phyloP scores from a whole-genome alignment of 306 rosid species.

The Heteromeles arbutifolia region DNA sequence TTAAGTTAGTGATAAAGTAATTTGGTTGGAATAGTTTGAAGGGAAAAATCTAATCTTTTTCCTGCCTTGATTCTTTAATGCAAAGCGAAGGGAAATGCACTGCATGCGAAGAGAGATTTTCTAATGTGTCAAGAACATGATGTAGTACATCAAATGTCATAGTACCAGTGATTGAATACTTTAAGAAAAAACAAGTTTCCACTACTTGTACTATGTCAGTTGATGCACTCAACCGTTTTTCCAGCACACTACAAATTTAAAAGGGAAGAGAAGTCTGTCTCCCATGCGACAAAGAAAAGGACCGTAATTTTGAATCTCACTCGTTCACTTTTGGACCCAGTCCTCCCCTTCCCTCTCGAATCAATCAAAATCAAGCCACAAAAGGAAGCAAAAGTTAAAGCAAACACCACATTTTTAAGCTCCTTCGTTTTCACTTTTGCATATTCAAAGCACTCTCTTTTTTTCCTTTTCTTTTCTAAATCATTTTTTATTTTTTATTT shows the following conservation, averaged over 20 bases:
- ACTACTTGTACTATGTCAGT: no score
- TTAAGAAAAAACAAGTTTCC: no score
- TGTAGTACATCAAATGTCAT: no score
- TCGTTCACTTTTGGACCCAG: slow-evolving; percentile 66
- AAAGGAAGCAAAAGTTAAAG: slow-evolving; percentile 59
- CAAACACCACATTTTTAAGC: slow-evolving; percentile 35
- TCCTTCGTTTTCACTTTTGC: slow-evolving; percentile 35
- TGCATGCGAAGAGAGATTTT: slow-evolving; percentile 21
- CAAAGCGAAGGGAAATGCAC: slow-evolving; percentile 14
- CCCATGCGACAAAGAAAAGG: slow-evolving; percentile 43
- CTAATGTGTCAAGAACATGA: accelerated
- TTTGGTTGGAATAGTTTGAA: background rate
- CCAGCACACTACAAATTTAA: accelerated
- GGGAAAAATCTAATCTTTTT: background rate
- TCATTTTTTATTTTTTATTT: background rate
- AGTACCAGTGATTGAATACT: no score
- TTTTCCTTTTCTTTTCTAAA: background rate
- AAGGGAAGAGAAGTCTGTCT: slow-evolving; percentile 47
- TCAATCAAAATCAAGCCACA: slow-evolving; percentile 50
- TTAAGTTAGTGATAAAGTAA: background rate
- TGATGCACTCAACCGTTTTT: no score
- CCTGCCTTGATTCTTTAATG: slow-evolving; percentile 4
- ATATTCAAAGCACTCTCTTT: slow-evolving; percentile 1
- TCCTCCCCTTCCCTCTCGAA: slow-evolving; percentile 45
- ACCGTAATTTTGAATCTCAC: slow-evolving; percentile 49